Conservation (phyloP, 129 eudicot genomes). For the Helianthus tuberosus region DNA sequence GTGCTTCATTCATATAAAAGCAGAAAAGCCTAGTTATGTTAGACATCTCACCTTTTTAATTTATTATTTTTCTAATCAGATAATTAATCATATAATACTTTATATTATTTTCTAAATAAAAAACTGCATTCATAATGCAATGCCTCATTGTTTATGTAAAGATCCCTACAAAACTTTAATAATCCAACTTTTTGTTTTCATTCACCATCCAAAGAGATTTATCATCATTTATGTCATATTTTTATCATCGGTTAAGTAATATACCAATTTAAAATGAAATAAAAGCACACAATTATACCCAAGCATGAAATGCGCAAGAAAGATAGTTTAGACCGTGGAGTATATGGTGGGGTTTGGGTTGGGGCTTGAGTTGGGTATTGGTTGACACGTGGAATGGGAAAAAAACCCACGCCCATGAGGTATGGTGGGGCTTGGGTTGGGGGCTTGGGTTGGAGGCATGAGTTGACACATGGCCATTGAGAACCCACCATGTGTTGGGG, state of each 20-base stretch:
- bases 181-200: constrained; percentile 17
- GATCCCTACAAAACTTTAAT: constrained; percentile 30
- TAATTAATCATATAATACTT: constrained; percentile 10
- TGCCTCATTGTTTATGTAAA: not conserved
- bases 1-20: constrained; percentile 24
- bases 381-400: too few species aligned
- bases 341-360: too few species aligned
- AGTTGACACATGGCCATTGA: too few species aligned
- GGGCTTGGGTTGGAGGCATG: too few species aligned
- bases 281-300: not conserved
- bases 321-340: not conserved
- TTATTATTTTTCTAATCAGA: not conserved
- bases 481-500: too few species aligned
- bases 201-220: not conserved
- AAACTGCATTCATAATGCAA: constrained; percentile 22
- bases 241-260: not conserved
- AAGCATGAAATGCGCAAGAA: not conserved
- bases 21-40: constrained; percentile 21
- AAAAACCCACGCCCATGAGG: too few species aligned
- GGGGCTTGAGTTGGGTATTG: too few species aligned
- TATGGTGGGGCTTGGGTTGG: too few species aligned
- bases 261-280: not conserved
- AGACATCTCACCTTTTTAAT: constrained; percentile 21
- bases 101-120: not conserved
- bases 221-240: not conserved